Evolutionary conservation across 2,329 filamentous ascomycete species (phyloP).

Genomic region (Leptographium lundbergii): DNA sequence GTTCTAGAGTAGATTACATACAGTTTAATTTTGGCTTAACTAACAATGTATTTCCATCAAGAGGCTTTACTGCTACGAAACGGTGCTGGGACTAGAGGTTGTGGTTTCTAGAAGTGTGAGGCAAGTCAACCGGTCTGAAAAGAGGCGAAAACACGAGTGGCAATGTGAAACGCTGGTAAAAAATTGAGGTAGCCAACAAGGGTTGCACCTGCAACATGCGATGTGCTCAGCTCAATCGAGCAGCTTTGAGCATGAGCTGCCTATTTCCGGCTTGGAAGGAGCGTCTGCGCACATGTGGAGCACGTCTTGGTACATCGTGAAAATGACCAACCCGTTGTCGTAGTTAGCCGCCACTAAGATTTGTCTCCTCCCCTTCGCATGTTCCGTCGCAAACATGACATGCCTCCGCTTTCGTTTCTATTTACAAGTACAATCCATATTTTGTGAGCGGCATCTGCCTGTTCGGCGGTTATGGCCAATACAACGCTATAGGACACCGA

Average conservation of each 20-base stretch:
- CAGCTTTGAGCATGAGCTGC: background rate
- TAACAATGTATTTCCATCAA: background rate
- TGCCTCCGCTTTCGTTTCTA: background rate
- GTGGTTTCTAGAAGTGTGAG: no score
- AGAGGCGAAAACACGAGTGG: no score
- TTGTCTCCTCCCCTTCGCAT: background rate
- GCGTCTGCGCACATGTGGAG: background rate
- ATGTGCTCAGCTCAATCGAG: background rate
- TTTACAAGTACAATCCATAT: no score
- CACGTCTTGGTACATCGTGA: background rate
- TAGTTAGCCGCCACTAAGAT: background rate
- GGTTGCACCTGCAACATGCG: background rate
- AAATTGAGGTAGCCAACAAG: background rate
- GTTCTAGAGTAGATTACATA: background rate
- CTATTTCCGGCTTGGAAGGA: background rate
- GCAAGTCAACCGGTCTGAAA: no score
- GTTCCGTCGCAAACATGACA: background rate
- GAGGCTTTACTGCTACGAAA: background rate
- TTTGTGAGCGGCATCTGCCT: no score
- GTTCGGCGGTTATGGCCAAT: no score
- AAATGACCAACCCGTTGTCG: background rate
- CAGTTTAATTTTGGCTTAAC: background rate
- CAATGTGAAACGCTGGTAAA: background rate
- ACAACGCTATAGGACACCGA: no score
- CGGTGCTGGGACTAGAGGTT: background rate